Base-by-base conservation (phyloP, 768 basidiomycete species). In the Pilatotrama ljubarskyi region DNA sequence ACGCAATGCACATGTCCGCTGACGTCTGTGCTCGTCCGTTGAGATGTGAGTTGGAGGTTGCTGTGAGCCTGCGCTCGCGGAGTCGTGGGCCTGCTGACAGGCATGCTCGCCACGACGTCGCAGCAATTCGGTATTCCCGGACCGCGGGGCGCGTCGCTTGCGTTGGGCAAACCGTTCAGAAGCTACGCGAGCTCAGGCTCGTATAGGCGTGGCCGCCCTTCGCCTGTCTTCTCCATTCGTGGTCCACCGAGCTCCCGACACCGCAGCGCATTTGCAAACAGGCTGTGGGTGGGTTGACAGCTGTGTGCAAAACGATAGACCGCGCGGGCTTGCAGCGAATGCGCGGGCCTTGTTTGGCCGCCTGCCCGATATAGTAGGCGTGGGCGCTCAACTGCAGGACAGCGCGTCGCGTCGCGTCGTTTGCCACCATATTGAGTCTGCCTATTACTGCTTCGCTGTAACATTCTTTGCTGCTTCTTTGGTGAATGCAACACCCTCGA, bases 181-280 rank as follows among this genome's bases (percentile, higher is more conserved):
- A 49, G 55, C 50, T 57, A 51, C 49, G 25, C 48, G 60, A 22
- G 22, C 43, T 47, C 55, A 51, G 60, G 55, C 48, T 61, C 59
- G 59, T 61, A 61, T 48, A 48, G 54, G 53, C 59, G 54, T 61
- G 59, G 35, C 49, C 24, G 49, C 51, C 20, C 44, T 35, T 35
- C 47, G 20, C 43, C 51, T n/a, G 25, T 26, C 44, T 36, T 51
- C 35, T 54, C 38, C 32, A 40, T 52, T 44, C 58, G 50, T 53
- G 43, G n/a, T 38, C 42, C n/a, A 17, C 47, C 56, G 37, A 17
- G 13, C 26, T 10, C 52, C 41, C 14, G 22, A 29, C 25, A 32
- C 29, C 29, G 29, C 29, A 32, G 4, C 29, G n/a, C n/a, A n/a
- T n/a, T n/a, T n/a, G n/a, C n/a, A n/a, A n/a, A n/a, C n/a, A n/a